Evolutionary conservation across 768 basidiomycete genomes (phyloP).

Genomic region (Suillus bovinus): DNA sequence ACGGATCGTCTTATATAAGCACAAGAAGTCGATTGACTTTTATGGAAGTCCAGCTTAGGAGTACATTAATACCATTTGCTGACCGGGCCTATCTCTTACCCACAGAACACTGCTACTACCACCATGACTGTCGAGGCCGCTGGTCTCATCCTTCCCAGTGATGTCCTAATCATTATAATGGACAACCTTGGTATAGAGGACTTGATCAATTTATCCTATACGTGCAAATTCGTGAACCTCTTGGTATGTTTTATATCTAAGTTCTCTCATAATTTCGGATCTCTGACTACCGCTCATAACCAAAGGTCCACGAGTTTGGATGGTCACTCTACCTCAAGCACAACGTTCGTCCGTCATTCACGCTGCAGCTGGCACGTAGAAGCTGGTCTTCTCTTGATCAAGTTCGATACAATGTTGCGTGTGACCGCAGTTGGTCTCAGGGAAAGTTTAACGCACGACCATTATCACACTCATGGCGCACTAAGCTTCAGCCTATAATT

Average conservation of each 20-base stretch:
- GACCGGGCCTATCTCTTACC: not conserved
- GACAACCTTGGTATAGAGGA: conserved; percentile 45
- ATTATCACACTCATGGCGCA: conserved; percentile 57
- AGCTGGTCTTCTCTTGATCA: conserved; percentile 45
- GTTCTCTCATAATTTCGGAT: not conserved
- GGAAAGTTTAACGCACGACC: conserved; percentile 62
- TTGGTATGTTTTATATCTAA: conserved; percentile 44
- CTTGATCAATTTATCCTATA: conserved; percentile 34
- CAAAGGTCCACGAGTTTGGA: conserved; percentile 60
- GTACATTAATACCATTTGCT: not conserved
- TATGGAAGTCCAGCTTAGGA: not conserved
- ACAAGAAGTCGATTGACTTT: not conserved
- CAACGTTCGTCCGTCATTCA: conserved; percentile 56
- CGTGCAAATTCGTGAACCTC: conserved; percentile 30
- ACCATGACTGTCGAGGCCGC: conserved; percentile 1
- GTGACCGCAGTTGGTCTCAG: conserved; percentile 55
- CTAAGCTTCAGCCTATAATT: conserved; percentile 56
- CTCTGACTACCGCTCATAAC: conserved; percentile 3
- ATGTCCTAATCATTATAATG: conserved; percentile 57
- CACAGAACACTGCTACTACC: not conserved
- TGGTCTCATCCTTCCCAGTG: conserved; percentile 43
- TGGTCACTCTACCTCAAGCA: conserved; percentile 54
- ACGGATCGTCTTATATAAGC: conserved; percentile 3
- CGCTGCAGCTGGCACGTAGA: conserved; percentile 44
- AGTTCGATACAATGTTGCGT: conserved; percentile 51